Base-by-base conservation (phyloP, 768 basidiomycete genomes). In the Russula virescens region DNA sequence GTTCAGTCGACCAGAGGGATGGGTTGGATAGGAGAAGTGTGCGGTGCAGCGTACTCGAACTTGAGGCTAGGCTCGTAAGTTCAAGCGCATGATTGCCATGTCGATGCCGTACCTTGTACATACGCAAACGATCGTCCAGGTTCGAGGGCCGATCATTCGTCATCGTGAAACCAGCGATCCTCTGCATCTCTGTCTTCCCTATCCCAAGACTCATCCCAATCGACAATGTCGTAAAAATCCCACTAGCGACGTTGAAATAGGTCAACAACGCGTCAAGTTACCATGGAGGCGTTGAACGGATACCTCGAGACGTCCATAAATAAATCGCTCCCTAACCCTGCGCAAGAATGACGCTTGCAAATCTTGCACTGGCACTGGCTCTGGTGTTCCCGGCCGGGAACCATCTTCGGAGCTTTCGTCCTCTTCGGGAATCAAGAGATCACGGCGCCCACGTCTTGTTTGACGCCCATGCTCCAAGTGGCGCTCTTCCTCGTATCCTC, bases 401-500 rank as follows among this genome's bases (percentile, higher is more conserved):
- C 84, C 85, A 19, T 79, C 80, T 28, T 84, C 83, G 46, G 69
- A 71, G 25, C 68, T 70, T 45, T 83, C 84, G 49, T 89, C 88
- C 71, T 90, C 89, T 68, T 88, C 87, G 14, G 86, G 83, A 6
- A 86, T 73, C 63, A 85, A 81, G 5, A 78, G 80, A 14, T 80
- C 75, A 43, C 74, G 58, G 43, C 75, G 71, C 47, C 76, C 74
- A 45, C 79, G 76, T 62, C 83, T 77, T 21, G 81, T 63, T 19
- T 66, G 69, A 58, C 85, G 77, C 21, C 82, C 73, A 26, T 85
- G 78, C 69, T 90, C 85, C 0, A 81, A 83, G 71, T 84, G 85
- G 62, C 91, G 79, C 70, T 90, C 90, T 68, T 89, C 90, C 68
- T 91, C 90, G 68, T 89, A 91, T 7, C 78, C 83, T 4, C 81